A percentile compares a stretch with the other conserved stretches of the same genome.
Conservation (phyloP, 2,329 filamentous ascomycete genomes). For the Calonectria naviculata region DNA sequence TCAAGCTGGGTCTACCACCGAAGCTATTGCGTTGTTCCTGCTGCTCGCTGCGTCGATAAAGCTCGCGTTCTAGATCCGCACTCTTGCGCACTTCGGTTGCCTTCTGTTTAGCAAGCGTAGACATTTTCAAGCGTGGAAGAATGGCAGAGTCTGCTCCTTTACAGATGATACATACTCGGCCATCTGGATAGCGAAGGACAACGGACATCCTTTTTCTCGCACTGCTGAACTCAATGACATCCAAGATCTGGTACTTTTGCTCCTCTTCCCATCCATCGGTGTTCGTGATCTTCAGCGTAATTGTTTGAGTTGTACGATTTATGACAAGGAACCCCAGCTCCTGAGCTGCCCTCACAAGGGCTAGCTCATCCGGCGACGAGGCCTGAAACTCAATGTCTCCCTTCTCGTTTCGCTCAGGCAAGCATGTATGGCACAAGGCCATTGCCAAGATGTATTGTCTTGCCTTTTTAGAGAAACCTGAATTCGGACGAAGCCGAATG, state of each 20-base stretch:
- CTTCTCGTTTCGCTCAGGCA: slow-evolving; percentile 78
- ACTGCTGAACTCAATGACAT: slow-evolving; percentile 92
- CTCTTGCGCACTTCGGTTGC: slow-evolving; percentile 73
- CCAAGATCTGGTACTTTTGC: slow-evolving; percentile 82
- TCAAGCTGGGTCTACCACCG: slow-evolving; percentile 64
- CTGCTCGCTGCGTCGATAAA: slow-evolving; percentile 66
- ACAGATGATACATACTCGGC: slow-evolving; percentile 84
- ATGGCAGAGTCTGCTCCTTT: slow-evolving; percentile 92
- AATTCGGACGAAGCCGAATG: slow-evolving; percentile 79
- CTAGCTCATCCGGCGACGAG: slow-evolving; percentile 89
- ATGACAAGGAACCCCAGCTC: slow-evolving; percentile 85
- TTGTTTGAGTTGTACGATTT: slow-evolving; percentile 76
- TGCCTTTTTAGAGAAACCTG: slow-evolving; percentile 81
- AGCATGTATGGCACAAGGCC: slow-evolving; percentile 89
- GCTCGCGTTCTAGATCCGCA: slow-evolving; percentile 67
- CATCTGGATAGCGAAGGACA: slow-evolving; percentile 85
- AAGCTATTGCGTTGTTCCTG: slow-evolving; percentile 65
- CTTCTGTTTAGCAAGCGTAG: slow-evolving; percentile 80
- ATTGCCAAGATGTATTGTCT: slow-evolving; percentile 86
- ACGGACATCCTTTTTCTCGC: slow-evolving; percentile 92
- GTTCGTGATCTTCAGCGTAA: slow-evolving; percentile 63
- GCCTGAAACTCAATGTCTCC: slow-evolving; percentile 86
- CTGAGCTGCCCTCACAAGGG: slow-evolving; percentile 84
- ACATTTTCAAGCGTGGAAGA: slow-evolving; percentile 79
- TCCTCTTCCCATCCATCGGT: slow-evolving; percentile 53